Percentiles rank a stretch among this genome's conserved stretches.
These are phyloP conservation scores for Phytophthora hibernalis DNA, from an alignment of 352 stramenopile species.

Conservation along the genomic window DNA sequence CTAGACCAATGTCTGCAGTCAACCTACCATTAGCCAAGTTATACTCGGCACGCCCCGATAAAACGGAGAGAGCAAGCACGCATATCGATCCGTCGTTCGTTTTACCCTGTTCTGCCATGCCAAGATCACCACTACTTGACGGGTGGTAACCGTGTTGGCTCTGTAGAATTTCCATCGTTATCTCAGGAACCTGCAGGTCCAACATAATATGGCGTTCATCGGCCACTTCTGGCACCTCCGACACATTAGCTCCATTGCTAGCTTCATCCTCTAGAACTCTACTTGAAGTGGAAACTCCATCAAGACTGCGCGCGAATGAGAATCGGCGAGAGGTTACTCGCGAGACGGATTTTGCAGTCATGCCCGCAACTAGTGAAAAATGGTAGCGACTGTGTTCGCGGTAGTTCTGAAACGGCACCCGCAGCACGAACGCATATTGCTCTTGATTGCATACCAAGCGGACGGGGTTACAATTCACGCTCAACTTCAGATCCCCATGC, in stretches of 20 bases:
- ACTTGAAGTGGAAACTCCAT: conserved; percentile 35
- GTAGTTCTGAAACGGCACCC: conserved; percentile 80
- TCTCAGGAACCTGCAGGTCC: conserved; percentile 66
- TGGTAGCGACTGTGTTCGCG: conserved; percentile 65
- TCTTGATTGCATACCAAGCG: conserved; percentile 85
- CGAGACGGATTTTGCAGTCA: conserved; percentile 16
- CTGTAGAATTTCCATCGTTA: conserved; percentile 84
- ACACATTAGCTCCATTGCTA: conserved; percentile 35
- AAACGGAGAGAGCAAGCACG: conserved; percentile 57
- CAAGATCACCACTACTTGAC: conserved; percentile 75
- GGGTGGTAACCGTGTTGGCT: conserved; percentile 82
- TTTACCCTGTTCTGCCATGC: conserved; percentile 71
- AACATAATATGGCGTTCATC: conserved; percentile 68
- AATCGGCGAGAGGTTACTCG: conserved; percentile 33
- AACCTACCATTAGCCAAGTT: conserved; percentile 56
- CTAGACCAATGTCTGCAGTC: conserved; percentile 57
- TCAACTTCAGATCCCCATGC: conserved; percentile 60
- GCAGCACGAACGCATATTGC: conserved; percentile 82
- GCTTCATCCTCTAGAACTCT: conserved; percentile 42
- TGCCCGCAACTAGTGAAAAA: conserved; percentile 29
- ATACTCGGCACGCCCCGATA: conserved; percentile 60
- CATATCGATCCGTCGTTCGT: conserved; percentile 81
- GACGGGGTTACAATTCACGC: conserved; percentile 62
- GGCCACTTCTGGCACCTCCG: conserved; percentile 45
- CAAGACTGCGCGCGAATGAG: conserved; percentile 33